phyloP scores from a whole-genome alignment of 2,329 filamentous ascomycete species.

The Thielaviopsis cerberus region DNA sequence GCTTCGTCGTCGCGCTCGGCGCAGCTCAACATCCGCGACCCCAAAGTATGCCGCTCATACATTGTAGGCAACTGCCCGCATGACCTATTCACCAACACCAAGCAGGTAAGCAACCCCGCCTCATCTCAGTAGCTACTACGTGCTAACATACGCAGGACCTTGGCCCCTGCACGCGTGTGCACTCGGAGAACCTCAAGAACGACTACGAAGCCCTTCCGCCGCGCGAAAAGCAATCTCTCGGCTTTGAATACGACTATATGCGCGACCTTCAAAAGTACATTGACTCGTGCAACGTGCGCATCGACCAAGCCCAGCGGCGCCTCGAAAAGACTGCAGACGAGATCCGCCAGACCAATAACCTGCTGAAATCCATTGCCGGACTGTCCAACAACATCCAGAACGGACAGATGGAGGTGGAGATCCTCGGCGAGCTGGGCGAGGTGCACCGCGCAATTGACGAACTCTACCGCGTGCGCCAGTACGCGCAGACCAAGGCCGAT shows the following conservation, averaged over 20 bases:
- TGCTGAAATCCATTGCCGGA: slow-evolving; percentile 61
- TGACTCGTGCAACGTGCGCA: slow-evolving; percentile 85
- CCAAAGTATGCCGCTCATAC: slow-evolving; percentile 88
- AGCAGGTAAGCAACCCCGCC: slow-evolving; percentile 34
- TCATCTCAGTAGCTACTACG: background rate
- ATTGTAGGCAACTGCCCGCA: slow-evolving; percentile 87
- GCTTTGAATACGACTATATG: slow-evolving; percentile 94
- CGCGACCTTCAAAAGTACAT: slow-evolving; percentile 92
- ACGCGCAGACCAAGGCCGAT: slow-evolving; percentile 64
- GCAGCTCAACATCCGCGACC: slow-evolving; percentile 73
- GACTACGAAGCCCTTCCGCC: slow-evolving; percentile 66
- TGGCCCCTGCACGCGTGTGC: slow-evolving; percentile 70
- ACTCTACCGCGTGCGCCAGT: slow-evolving; percentile 66
- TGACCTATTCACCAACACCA: slow-evolving; percentile 98
- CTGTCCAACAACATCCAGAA: slow-evolving; percentile 59
- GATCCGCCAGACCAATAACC: slow-evolving; percentile 79
- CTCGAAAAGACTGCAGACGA: slow-evolving; percentile 96
- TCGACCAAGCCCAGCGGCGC: slow-evolving; percentile 73
- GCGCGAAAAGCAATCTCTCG: slow-evolving; percentile 56
- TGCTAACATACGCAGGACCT: slow-evolving; percentile 37
- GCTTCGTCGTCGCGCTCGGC: slow-evolving; percentile 54
- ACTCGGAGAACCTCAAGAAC: slow-evolving; percentile 70
- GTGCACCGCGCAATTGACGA: slow-evolving; percentile 73
- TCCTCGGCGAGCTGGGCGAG: slow-evolving; percentile 63
- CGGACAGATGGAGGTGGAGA: slow-evolving; percentile 68